These are phyloP conservation scores for Coprinopsis sp. DNA, from an alignment of 768 basidiomycete species.

Conservation along the genomic window DNA sequence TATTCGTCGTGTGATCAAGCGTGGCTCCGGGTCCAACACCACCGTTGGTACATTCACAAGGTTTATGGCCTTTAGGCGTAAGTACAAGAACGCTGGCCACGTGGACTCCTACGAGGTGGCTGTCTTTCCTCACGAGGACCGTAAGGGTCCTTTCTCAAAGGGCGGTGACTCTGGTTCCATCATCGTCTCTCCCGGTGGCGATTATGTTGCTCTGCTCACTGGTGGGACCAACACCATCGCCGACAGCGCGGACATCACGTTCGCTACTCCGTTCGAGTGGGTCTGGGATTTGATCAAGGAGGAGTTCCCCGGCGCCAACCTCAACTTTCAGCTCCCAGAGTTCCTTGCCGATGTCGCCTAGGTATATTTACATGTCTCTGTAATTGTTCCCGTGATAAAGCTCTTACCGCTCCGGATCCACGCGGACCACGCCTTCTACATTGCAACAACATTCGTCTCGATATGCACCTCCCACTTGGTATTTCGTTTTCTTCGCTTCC, in stretches of 20 bases:
- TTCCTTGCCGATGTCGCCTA: too few species aligned
- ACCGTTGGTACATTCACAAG: constrained; percentile 33
- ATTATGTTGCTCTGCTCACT: constrained; percentile 24
- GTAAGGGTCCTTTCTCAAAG: constrained; percentile 25
- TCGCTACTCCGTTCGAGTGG: constrained; percentile 30
- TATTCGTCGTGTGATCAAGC: constrained; percentile 28
- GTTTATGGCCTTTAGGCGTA: constrained; percentile 28
- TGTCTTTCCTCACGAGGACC: constrained; percentile 21
- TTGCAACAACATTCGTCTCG: too few species aligned
- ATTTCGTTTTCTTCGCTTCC: too few species aligned
- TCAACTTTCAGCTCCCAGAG: too few species aligned
- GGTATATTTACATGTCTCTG: too few species aligned
- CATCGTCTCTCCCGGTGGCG: constrained; percentile 25
- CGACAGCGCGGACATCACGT: constrained; percentile 25
- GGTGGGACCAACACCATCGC: constrained; percentile 15
- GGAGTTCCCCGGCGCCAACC: constrained; percentile 22
- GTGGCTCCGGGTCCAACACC: constrained; percentile 28
- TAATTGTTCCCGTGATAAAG: too few species aligned
- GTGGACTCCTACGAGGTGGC: constrained; percentile 22
- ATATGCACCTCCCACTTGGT: too few species aligned
- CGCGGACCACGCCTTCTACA: too few species aligned
- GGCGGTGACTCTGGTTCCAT: constrained; percentile 35
- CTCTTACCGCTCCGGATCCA: too few species aligned
- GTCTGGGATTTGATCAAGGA: constrained; percentile 20
- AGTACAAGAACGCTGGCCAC: constrained; percentile 18